Conservation (phyloP, 2,329 filamentous ascomycete genomes). For the Diaporthe citrichinensis region DNA sequence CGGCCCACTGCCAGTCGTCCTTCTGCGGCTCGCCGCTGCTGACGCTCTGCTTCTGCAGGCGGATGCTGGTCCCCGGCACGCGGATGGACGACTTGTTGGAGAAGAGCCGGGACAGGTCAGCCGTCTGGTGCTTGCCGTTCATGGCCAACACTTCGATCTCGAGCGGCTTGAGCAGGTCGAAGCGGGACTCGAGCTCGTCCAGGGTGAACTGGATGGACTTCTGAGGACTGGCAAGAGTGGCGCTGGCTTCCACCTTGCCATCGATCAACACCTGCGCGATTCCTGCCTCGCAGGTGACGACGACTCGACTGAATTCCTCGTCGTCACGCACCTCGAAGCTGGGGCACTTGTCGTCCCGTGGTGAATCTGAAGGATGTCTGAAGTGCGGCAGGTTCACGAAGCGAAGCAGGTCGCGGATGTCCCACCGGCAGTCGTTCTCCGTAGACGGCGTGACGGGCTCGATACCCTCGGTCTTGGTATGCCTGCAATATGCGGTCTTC, state of each 20-base stretch:
- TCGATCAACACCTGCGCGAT: constrained; percentile 44
- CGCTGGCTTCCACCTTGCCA: neutral
- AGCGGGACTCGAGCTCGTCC: constrained; percentile 50
- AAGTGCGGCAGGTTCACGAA: constrained; percentile 80
- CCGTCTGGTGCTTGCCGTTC: constrained; percentile 56
- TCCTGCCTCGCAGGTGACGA: constrained; percentile 44
- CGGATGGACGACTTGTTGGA: constrained; percentile 50
- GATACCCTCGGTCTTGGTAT: neutral
- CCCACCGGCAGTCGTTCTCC: constrained; percentile 76
- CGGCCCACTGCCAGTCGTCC: constrained; percentile 49
- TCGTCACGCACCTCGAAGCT: constrained; percentile 12
- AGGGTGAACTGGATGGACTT: neutral
- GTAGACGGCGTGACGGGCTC: constrained; percentile 52
- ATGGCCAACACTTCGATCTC: constrained; percentile 53
- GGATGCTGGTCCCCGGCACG: constrained; percentile 55
- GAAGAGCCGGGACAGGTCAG: constrained; percentile 54
- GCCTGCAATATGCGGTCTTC: constrained; percentile 43
- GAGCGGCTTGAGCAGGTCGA: constrained; percentile 49
- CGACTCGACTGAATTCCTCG: constrained; percentile 41
- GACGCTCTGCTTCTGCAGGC: constrained; percentile 56
- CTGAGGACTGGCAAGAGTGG: neutral
- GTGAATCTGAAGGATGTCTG: constrained; percentile 71
- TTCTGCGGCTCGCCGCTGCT: constrained; percentile 28
- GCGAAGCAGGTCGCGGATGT: constrained; percentile 75
- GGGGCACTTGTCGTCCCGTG: constrained; percentile 46